These are phyloP conservation scores for Cordyceps cateniannulata DNA, from an alignment of 2,329 filamentous ascomycete species.

Conservation along the genomic window DNA sequence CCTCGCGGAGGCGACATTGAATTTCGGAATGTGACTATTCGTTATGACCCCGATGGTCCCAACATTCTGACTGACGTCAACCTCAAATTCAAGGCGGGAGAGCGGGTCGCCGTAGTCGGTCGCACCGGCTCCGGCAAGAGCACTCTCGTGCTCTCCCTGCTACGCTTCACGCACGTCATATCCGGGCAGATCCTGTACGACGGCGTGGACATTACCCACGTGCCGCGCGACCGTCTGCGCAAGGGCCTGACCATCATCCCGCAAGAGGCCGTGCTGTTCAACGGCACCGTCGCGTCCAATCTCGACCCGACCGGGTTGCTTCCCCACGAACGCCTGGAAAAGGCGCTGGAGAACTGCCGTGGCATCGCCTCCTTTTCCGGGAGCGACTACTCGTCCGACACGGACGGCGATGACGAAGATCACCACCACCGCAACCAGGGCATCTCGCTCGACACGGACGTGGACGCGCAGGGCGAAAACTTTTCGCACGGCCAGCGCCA, in stretches of 20 bases:
- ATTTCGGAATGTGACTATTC: conserved; percentile 44
- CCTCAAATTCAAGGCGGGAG: conserved; percentile 54
- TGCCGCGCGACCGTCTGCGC: conserved; percentile 44
- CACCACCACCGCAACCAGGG: conserved; percentile 19
- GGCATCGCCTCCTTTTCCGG: conserved; percentile 48
- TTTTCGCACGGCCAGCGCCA: conserved; percentile 54
- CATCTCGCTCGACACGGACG: conserved; percentile 36
- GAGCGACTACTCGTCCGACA: conserved; percentile 28
- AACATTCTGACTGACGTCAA: conserved; percentile 45
- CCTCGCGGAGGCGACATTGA: conserved; percentile 41
- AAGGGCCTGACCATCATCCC: conserved; percentile 52
- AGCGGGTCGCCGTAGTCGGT: conserved; percentile 72
- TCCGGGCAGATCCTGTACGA: conserved; percentile 49
- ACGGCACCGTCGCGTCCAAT: conserved; percentile 47
- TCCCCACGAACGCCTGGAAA: conserved; percentile 45
- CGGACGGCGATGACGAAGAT: conserved; percentile 17
- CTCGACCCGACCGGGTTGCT: conserved; percentile 58
- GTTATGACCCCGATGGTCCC: conserved; percentile 38
- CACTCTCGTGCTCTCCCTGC: conserved; percentile 52
- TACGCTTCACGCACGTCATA: conserved; percentile 47
- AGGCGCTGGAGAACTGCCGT: conserved; percentile 56
- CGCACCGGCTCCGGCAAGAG: conserved; percentile 80
- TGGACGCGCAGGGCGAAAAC: conserved; percentile 48
- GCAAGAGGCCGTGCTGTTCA: conserved; percentile 53
- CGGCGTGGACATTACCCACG: conserved; percentile 47